Conservation (phyloP, 192 early-diverging fungal species). For the Coemansia sp. region DNA sequence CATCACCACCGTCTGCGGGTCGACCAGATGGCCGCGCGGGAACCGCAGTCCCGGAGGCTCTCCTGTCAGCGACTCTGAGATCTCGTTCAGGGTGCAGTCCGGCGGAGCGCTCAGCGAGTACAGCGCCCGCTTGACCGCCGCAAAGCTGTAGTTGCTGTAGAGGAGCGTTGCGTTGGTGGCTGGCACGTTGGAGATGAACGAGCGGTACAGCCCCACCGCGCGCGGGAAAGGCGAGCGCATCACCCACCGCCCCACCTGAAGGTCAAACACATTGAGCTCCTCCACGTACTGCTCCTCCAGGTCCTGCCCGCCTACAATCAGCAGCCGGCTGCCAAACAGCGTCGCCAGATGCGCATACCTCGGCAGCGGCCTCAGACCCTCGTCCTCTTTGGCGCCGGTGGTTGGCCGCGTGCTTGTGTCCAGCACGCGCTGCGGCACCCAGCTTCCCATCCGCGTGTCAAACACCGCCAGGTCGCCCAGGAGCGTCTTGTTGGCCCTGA, state of each 20-base stretch:
- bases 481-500: slow-evolving; percentile 57
- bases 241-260: slow-evolving; percentile 69
- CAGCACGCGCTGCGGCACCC: slow-evolving; percentile 43
- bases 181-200: slow-evolving; percentile 64
- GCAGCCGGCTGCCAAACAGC: slow-evolving; percentile 60
- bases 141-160: slow-evolving; percentile 79
- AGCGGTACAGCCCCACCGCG: slow-evolving; percentile 77
- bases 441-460: slow-evolving; percentile 58
- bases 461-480: slow-evolving; percentile 71
- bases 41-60: slow-evolving; percentile 76
- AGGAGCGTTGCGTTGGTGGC: slow-evolving; percentile 63
- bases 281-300: slow-evolving; percentile 74
- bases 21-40: slow-evolving; percentile 69
- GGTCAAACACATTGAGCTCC: slow-evolving; percentile 76
- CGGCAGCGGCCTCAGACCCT: slow-evolving; percentile 54
- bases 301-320: slow-evolving; percentile 78
- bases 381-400: slow-evolving; percentile 6
- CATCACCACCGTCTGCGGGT: slow-evolving; percentile 66
- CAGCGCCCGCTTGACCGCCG: slow-evolving; percentile 69
- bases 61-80: slow-evolving; percentile 68
- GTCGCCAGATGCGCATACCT: slow-evolving; percentile 79
- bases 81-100: slow-evolving; percentile 62
- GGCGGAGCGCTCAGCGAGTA: slow-evolving; percentile 67
- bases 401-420: slow-evolving; percentile 30
- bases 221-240: slow-evolving; percentile 66